Percentiles rank a stretch among this genome's conserved stretches.
phyloP scores from a whole-genome alignment of 192 early-diverging fungal genomes.

The Piromyces sp. region DNA sequence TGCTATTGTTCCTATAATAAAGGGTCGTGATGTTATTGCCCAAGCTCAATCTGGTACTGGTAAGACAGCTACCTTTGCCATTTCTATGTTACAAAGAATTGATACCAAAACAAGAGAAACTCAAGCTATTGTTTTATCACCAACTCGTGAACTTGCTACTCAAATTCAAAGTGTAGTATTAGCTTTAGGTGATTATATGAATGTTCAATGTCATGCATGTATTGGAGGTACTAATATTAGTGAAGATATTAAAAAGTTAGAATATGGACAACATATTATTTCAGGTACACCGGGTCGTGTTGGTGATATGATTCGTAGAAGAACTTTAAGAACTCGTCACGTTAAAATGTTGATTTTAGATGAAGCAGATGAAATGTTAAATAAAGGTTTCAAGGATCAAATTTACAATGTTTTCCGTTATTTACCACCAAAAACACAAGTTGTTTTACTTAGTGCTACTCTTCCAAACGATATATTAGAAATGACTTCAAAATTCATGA shows the following conservation, averaged over 20 bases:
- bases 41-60: conserved; percentile 97
- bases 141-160: conserved; percentile 88
- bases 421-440: conserved; percentile 79
- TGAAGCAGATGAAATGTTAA: conserved; percentile 92
- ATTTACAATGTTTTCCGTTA: conserved; percentile 87
- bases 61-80: conserved; percentile 94
- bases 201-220: conserved; percentile 84
- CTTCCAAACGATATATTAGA: conserved; percentile 89
- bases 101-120: conserved; percentile 74
- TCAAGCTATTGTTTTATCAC: conserved; percentile 82
- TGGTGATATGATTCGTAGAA: conserved; percentile 88
- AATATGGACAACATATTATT: conserved; percentile 81
- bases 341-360: conserved; percentile 94
- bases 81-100: conserved; percentile 78
- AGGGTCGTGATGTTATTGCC: conserved; percentile 84
- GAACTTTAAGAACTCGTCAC: conserved; percentile 55
- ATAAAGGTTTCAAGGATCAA: conserved; percentile 91
- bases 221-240: conserved; percentile 84
- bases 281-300: conserved; percentile 91
- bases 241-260: conserved; percentile 85
- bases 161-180: conserved; percentile 87
- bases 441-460: conserved; percentile 82
- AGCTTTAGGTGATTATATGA: conserved; percentile 94
- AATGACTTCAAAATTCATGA: conserved; percentile 95
- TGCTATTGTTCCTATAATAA: conserved; percentile 77